A percentile compares a stretch with the other conserved stretches of the same genome.
These are phyloP conservation scores for Cladosporium sp. DNA, from an alignment of 2,329 filamentous ascomycete genomes.

Conservation along the genomic window DNA sequence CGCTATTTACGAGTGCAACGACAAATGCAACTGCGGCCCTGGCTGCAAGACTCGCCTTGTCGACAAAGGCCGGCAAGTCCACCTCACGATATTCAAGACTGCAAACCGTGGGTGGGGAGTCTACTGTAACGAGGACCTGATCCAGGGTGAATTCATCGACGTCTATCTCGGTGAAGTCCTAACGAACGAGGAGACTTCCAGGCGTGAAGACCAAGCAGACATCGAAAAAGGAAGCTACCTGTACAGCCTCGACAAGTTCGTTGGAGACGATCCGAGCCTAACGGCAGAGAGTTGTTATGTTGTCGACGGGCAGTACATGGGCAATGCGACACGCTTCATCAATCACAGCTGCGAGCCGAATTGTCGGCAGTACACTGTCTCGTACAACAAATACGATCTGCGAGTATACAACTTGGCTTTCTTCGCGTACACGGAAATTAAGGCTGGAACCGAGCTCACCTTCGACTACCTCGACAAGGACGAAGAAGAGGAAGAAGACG, in stretches of 20 bases:
- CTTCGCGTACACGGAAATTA: conserved; percentile 69
- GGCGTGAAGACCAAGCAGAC: conserved; percentile 60
- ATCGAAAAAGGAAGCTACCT: conserved; percentile 72
- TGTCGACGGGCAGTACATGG: conserved; percentile 70
- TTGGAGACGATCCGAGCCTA: conserved; percentile 45
- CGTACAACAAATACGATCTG: conserved; percentile 73
- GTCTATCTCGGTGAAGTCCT: conserved; percentile 68
- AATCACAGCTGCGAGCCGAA: conserved; percentile 83
- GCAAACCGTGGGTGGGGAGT: conserved; percentile 76
- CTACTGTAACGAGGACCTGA: conserved; percentile 63
- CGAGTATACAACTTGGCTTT: conserved; percentile 75
- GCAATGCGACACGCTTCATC: conserved; percentile 77
- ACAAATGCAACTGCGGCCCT: conserved; percentile 64
- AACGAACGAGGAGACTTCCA: conserved; percentile 59
- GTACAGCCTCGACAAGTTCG: conserved; percentile 79
- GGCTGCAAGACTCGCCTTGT: conserved; percentile 75
- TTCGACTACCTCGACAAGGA: conserved; percentile 77
- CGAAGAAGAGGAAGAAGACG: conserved; percentile 42
- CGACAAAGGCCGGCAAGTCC: conserved; percentile 68
- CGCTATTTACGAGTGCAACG: conserved; percentile 78
- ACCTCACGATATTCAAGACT: conserved; percentile 77
- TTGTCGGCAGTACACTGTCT: conserved; percentile 74
- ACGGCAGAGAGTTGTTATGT: conserved; percentile 44
- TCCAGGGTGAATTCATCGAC: conserved; percentile 76
- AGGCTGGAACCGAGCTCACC: conserved; percentile 67